Evolutionary conservation across 352 stramenopile genomes (phyloP), one percentile per base, ranked within the genome.

Genomic region (Thraustochytrium sp.): DNA sequence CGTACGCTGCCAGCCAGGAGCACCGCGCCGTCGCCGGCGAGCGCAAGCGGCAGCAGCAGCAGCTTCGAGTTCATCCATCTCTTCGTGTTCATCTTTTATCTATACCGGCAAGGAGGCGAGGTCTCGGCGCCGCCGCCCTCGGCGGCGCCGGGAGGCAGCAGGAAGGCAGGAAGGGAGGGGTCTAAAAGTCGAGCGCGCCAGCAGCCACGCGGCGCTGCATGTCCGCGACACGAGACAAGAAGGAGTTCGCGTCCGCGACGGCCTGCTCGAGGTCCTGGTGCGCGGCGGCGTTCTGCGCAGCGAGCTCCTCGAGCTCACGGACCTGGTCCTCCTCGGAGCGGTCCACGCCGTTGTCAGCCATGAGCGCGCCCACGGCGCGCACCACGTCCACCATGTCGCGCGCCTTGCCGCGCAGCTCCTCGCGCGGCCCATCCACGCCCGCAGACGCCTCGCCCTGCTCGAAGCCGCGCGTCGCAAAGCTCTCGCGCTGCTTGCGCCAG

Each of bases 391-490:
- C 31, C 48, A 80, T 80, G 18, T 80, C 68, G 18, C 31, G 34
- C 18, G 68, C 48, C 48, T 61, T 64, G 48, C 23, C 53, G 44
- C 11, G 3, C 26, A 46, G 68, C 44, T 54, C 44, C 0, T n/a
- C 31, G 40, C 40, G 36, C 1, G 48, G 48, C 13, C 68, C 49
- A 61, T 77, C 65, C 18, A 55, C 65, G 23, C 23, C 42, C 2
- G 68, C 68, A 13, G 68, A 80, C 18, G 76, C 68, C 23, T 61
- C 68, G 1, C n/a, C 21, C 8, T 80, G 29, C 49, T 80, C 48
- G 49, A 80, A 80, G 53, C 68, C 68, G 9, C 68, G 48, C 51
- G 68, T 80, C 5, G 68, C 68, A 26, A 80, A 75, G 29, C 63
- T 34, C 18, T 80, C 46, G 13, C 40, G 68, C 31, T 53, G 68